These are phyloP conservation scores for Trametes sanguinea DNA, from an alignment of 768 basidiomycete genomes.

Conservation along the genomic window DNA sequence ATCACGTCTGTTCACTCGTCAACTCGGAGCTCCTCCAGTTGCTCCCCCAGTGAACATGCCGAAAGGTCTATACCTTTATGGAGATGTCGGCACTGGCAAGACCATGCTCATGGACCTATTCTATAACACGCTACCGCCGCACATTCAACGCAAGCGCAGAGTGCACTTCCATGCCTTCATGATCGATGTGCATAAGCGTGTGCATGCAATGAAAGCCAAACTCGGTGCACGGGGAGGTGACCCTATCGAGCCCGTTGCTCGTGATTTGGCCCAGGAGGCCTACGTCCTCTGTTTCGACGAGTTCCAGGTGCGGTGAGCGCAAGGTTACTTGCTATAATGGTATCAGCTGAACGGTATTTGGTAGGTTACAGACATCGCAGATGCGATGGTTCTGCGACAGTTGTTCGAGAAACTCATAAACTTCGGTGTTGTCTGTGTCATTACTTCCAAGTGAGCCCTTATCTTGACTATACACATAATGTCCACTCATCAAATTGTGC, in stretches of 20 bases:
- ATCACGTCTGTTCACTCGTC: constrained; percentile 35
- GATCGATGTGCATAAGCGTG: constrained; percentile 95
- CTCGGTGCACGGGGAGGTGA: constrained; percentile 74
- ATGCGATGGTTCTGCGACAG: constrained; percentile 95
- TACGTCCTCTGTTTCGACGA: constrained; percentile 94
- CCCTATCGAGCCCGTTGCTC: constrained; percentile 83
- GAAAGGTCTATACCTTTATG: constrained; percentile 92
- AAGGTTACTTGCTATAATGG: background rate
- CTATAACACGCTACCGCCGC: constrained; percentile 75
- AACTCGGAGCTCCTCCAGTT: constrained; percentile 20
- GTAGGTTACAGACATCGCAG: constrained; percentile 94
- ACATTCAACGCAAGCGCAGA: constrained; percentile 72
- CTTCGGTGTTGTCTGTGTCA: constrained; percentile 89
- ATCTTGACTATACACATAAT: background rate
- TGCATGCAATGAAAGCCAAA: constrained; percentile 78
- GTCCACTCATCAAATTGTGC: background rate
- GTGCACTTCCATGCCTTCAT: constrained; percentile 99
- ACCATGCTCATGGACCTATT: constrained; percentile 99
- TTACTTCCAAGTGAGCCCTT: constrained; percentile 89
- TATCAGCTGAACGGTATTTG: constrained; percentile 12
- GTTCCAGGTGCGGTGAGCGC: constrained; percentile 72
- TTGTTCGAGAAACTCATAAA: constrained; percentile 84
- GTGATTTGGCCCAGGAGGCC: constrained; percentile 83
- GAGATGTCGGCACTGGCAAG: constrained; percentile 97
- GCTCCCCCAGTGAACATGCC: constrained; percentile 58